Conservation (phyloP, 2,329 filamentous ascomycete genomes). For the Stromatinia cepivora region DNA sequence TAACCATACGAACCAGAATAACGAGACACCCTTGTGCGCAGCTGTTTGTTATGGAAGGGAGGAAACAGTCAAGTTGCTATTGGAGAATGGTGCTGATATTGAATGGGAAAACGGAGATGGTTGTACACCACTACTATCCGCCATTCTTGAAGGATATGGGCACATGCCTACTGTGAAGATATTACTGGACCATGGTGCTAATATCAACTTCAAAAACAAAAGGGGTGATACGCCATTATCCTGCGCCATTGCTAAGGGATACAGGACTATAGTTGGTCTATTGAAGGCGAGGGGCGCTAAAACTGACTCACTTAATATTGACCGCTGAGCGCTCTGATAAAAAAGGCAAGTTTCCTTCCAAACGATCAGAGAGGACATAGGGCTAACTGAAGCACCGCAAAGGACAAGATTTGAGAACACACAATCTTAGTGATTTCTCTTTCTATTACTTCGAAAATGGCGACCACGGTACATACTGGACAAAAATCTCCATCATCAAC, state of each 20-base stretch:
- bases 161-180: background rate
- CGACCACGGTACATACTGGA: too few relatives aligned
- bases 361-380: background rate
- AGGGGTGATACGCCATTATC: background rate
- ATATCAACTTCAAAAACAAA: constrained; percentile 27
- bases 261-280: constrained; percentile 18
- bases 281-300: constrained; percentile 18
- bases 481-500: too few relatives aligned
- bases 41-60: rapidly evolving
- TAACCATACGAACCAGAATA: background rate
- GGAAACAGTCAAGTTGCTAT: background rate
- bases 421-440: background rate
- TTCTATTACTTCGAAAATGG: too few relatives aligned
- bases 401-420: background rate
- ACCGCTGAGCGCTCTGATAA: background rate
- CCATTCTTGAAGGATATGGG: too few relatives aligned
- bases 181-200: background rate
- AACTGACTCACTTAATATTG: background rate
- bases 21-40: rapidly evolving
- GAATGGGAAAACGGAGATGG: constrained; percentile 33
- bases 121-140: background rate
- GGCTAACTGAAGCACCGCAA: background rate
- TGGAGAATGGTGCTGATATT: constrained; percentile 16
- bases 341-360: too few relatives aligned
- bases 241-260: constrained; percentile 12